phyloP scores from a whole-genome alignment of 805 yeast genomes.

The Saccharomycopsis malanga region DNA sequence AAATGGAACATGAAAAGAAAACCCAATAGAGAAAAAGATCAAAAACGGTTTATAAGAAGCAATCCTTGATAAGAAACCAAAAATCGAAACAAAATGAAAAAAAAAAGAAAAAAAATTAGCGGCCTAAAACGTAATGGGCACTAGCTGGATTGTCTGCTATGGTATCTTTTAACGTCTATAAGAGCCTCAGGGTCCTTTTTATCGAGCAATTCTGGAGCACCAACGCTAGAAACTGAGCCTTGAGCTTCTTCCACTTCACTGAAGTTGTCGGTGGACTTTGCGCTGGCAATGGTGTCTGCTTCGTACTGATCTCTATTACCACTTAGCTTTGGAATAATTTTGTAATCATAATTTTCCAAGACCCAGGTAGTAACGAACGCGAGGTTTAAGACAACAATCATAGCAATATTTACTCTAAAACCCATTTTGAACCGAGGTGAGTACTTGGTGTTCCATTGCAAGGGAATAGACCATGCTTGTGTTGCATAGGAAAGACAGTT shows the following conservation, averaged over 20 bases:
- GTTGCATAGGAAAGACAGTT: slow-evolving; percentile 19
- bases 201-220: not conserved
- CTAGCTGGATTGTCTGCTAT: not conserved
- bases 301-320: not conserved
- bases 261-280: not conserved
- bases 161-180: not conserved
- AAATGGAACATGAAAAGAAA: too few species aligned
- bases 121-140: too few species aligned
- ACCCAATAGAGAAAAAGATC: too few species aligned
- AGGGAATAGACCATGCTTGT: slow-evolving; percentile 18
- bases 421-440: slow-evolving; percentile 15
- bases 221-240: not conserved
- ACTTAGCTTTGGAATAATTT: slow-evolving; percentile 3
- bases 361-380: slow-evolving; percentile 10
- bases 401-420: slow-evolving; percentile 13
- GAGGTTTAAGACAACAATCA: slow-evolving; percentile 1
- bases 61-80: too few species aligned
- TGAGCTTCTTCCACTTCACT: not conserved
- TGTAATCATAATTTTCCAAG: slow-evolving; percentile 1
- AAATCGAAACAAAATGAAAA: too few species aligned
- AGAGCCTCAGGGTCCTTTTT: not conserved
- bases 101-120: too few species aligned
- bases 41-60: too few species aligned
- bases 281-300: not conserved
- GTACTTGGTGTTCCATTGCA: slow-evolving; percentile 18